These are phyloP conservation scores for Gyrodon lividus DNA, from an alignment of 768 basidiomycete genomes.

Conservation along the genomic window DNA sequence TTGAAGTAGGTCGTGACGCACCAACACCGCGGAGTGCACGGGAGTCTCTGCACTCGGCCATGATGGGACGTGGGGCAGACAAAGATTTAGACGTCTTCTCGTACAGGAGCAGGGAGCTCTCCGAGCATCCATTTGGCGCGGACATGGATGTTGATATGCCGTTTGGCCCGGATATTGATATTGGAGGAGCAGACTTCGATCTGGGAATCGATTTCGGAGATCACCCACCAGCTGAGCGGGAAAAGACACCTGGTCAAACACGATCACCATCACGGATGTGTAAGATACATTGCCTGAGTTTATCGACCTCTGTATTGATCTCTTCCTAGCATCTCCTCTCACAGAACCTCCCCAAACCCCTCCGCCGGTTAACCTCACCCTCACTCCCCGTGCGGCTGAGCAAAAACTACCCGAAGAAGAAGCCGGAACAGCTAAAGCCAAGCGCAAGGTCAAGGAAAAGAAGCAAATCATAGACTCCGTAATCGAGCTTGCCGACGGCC, in stretches of 20 bases:
- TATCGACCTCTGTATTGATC: slow-evolving; percentile 8
- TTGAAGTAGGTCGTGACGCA: slow-evolving; percentile 79
- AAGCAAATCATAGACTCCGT: slow-evolving; percentile 90
- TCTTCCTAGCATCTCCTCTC: slow-evolving; percentile 64
- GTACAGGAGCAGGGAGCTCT: slow-evolving; percentile 58
- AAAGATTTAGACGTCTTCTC: slow-evolving; percentile 66
- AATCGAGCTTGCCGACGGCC: slow-evolving; percentile 75
- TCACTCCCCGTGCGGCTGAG: slow-evolving; percentile 49
- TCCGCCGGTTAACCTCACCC: slow-evolving; percentile 53
- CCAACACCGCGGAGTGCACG: slow-evolving; percentile 41
- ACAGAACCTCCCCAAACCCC: slow-evolving; percentile 77
- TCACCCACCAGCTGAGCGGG: slow-evolving; percentile 43
- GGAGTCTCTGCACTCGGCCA: slow-evolving; percentile 61
- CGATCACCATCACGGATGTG: slow-evolving; percentile 67
- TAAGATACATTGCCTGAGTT: slow-evolving; percentile 34
- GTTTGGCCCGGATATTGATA: slow-evolving; percentile 50
- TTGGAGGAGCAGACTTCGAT: slow-evolving; percentile 59
- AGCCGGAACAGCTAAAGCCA: slow-evolving; percentile 34
- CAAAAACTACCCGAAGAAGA: slow-evolving; percentile 39
- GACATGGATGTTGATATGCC: slow-evolving; percentile 52
- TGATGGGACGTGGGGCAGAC: slow-evolving; percentile 50
- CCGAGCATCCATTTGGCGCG: slow-evolving; percentile 62
- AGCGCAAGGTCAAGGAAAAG: slow-evolving; percentile 66
- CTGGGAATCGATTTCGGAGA: slow-evolving; percentile 72
- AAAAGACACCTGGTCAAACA: slow-evolving; percentile 58